Conservation (phyloP, 306 rosid genomes). For the Oxytropis ochrocephala region DNA sequence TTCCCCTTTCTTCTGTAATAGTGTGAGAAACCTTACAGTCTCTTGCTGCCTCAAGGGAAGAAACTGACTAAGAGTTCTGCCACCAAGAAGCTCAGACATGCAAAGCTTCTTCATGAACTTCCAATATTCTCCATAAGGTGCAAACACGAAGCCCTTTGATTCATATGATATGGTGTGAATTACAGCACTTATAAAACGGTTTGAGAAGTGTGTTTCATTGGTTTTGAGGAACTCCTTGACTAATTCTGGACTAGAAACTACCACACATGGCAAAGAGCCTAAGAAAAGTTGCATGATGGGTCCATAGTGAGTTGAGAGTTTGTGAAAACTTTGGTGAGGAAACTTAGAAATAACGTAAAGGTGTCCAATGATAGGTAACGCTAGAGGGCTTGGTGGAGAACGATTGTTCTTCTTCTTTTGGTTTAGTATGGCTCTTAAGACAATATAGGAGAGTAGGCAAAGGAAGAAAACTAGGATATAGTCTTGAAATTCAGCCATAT, state of each 20-base stretch:
- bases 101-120: constrained; percentile 52
- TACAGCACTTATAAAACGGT: not conserved
- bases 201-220: constrained; percentile 35
- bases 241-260: constrained; percentile 35
- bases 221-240: constrained; percentile 45
- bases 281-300: constrained; percentile 35
- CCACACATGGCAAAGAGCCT: constrained; percentile 36
- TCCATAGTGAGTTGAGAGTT: constrained; percentile 38
- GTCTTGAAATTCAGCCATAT: constrained; percentile 12
- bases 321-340: constrained; percentile 36
- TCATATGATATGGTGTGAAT: constrained; percentile 6
- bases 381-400: constrained; percentile 36
- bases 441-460: constrained; percentile 10
- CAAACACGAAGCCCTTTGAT: constrained; percentile 14
- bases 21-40: constrained; percentile 18
- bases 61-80: constrained; percentile 32
- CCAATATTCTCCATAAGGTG: constrained; percentile 43
- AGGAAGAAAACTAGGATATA: constrained; percentile 7
- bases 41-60: constrained; percentile 42
- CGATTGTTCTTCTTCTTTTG: not conserved
- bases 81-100: constrained; percentile 56
- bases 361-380: constrained; percentile 45
- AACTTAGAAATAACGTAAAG: constrained; percentile 29
- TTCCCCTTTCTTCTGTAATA: constrained; percentile 22
- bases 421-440: constrained; percentile 6